Conservation (phyloP, 208 protist genomes). For the Sergeia podlipaevii region DNA sequence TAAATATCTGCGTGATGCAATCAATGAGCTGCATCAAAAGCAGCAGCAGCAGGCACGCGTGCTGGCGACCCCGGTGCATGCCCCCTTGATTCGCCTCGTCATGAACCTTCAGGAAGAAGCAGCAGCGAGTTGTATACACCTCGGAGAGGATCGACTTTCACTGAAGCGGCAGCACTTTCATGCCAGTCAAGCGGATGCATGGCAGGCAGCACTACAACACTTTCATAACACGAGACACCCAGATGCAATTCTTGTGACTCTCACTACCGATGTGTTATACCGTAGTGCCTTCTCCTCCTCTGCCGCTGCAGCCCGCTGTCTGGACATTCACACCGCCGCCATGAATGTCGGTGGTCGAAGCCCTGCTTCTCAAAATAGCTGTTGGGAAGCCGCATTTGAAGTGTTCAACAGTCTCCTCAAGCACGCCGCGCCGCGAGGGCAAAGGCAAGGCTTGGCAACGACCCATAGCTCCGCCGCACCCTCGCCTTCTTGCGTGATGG, state of each 20-base stretch:
- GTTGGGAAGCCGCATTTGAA: slow-evolving; percentile 9
- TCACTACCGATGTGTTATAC: slow-evolving; percentile 27
- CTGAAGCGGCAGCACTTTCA: no score
- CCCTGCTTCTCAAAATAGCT: neutral
- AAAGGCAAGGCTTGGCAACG: no score
- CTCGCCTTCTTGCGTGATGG: no score
- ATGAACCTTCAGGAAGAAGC: no score
- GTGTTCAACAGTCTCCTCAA: slow-evolving; percentile 11
- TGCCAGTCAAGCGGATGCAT: no score
- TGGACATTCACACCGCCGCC: neutral
- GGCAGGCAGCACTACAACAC: slow-evolving; percentile 18
- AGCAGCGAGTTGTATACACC: no score
- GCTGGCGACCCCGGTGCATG: no score
- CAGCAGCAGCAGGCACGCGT: no score
- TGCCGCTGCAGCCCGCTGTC: neutral
- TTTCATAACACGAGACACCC: slow-evolving; percentile 22
- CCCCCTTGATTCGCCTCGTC: no score
- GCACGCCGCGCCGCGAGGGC: neutral
- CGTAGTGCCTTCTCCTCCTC: neutral
- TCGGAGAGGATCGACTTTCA: no score
- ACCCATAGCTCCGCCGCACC: no score
- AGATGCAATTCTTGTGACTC: slow-evolving; percentile 32
- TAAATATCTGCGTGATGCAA: slow-evolving; percentile 13
- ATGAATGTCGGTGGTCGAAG: neutral
- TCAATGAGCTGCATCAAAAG: neutral